A percentile compares a stretch with the other conserved stretches of the same genome.
phyloP scores from a whole-genome alignment of 495 filamentous ascomycete genomes.

The Mycothermus thermophilus region DNA sequence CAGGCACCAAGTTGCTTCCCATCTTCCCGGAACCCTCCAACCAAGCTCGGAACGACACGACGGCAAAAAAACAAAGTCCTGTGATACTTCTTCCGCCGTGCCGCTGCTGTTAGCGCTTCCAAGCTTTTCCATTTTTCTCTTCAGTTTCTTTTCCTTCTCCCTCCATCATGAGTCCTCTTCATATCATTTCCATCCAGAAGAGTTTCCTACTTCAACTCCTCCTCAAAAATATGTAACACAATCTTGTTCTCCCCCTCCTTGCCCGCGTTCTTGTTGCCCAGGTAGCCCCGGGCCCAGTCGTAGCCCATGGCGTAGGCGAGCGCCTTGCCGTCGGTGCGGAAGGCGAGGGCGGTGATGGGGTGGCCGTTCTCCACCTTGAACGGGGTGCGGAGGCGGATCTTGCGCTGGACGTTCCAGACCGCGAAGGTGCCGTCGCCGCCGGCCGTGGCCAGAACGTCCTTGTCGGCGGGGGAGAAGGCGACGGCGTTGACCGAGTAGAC shows the following conservation, averaged over 20 bases:
- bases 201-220: constrained; percentile 47
- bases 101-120: background rate
- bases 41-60: no score
- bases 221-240: constrained; percentile 68
- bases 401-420: constrained; percentile 83
- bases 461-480: constrained; percentile 63
- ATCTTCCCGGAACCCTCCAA: no score
- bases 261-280: constrained; percentile 51
- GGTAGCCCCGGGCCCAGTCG: constrained; percentile 88
- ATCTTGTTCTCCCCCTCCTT: constrained; percentile 71
- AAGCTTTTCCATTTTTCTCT: no score
- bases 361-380: constrained; percentile 57
- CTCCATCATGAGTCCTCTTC: background rate
- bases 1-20: no score
- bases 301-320: constrained; percentile 89
- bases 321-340: constrained; percentile 62
- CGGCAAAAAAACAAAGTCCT: no score
- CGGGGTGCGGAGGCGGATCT: constrained; percentile 76
- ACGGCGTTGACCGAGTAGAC: constrained; percentile 86
- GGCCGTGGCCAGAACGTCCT: constrained; percentile 81
- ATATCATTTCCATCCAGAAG: background rate
- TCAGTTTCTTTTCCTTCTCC: background rate
- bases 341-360: constrained; percentile 63
- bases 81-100: background rate
- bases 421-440: constrained; percentile 82